Evolutionary conservation across 345 rosid genomes (phyloP), one percentile per base, ranked within the genome.

Genomic region (Bruguiera sexangula): DNA sequence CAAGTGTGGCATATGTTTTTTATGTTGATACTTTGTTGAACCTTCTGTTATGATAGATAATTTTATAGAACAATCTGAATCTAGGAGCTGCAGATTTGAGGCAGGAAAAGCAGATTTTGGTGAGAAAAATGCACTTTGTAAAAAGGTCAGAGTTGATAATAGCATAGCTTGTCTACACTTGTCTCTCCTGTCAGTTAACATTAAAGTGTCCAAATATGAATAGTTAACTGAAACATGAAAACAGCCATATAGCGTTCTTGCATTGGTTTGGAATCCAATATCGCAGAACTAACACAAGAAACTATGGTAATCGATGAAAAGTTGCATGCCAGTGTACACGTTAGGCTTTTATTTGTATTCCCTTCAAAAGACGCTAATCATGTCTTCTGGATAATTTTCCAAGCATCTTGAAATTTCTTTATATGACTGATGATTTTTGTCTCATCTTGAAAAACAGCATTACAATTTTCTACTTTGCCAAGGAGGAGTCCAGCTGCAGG

Each of bases 401-500:
- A 27, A 34, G 24, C 54, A 43, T 26, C 24, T 22, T 68, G n/a
- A 31, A 15, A 24, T 34, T 60, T 60, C 43, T 68, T 51, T 79
- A 39, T 52, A 66, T 66, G 48, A 32, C 32, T 67, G n/a, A 73
- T 70, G 62, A 54, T 31, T 36, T 43, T 61, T 46, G 37, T 22
- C 29, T 22, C 19, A 29, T 36, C 32, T 20, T 7, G 6, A 51
- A 69, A 51, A 43, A 56, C 90, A 90, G 98, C 80, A 82, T 93
- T 76, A 80, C 88, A 9, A 84, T 93, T 76, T 77, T 81, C 52
- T 93, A 88, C 83, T 90, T 93, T 57, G 93, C 86, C 61, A 90
- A 87, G 78, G 98, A 93, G 78, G 96, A 86, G 83, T 3, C 76
- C 34, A 77, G 84, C 69, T 88, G 96, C 78, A 85, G 77, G 65